A percentile compares a stretch with the other conserved stretches of the same genome.
Evolutionary conservation across 345 rosid species (phyloP).

Genomic region (Citrus reticulata): DNA sequence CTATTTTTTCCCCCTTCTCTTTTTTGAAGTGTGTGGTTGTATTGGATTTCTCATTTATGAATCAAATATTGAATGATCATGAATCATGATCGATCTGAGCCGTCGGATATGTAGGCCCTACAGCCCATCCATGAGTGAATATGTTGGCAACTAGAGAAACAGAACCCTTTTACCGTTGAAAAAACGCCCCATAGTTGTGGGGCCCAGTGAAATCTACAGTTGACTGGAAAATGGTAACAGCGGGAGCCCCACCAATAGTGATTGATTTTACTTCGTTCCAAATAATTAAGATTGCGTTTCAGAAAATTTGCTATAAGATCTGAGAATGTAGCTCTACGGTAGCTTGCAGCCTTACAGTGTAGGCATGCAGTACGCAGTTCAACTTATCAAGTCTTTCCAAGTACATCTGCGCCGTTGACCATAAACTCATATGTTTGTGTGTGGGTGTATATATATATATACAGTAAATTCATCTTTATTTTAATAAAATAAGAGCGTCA

Average conservation of each 20-base stretch:
- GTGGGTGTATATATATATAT: too few relatives aligned
- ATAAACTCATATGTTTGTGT: too few relatives aligned
- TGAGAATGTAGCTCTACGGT: neutral
- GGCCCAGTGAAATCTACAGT: neutral
- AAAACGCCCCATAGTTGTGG: neutral
- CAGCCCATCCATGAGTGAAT: neutral
- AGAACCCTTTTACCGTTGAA: too few relatives aligned
- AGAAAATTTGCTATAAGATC: neutral
- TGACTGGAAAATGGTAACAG: conserved; percentile 5
- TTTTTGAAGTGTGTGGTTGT: too few relatives aligned
- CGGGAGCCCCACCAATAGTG: neutral
- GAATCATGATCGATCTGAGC: neutral
- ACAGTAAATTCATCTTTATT: too few relatives aligned
- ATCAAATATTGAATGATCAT: neutral
- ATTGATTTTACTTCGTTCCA: neutral
- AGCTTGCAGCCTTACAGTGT: neutral
- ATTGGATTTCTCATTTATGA: too few relatives aligned
- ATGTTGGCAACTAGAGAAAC: neutral
- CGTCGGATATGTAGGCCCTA: neutral
- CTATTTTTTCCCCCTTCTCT: too few relatives aligned
- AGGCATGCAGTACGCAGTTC: neutral
- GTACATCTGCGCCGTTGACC: neutral
- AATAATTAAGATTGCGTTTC: neutral
- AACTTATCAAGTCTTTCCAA: neutral
- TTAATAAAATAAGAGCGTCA: too few relatives aligned